A percentile compares a stretch with the other conserved stretches of the same genome.
Conservation (phyloP, 106 monocot species). For the Allium cepa region DNA sequence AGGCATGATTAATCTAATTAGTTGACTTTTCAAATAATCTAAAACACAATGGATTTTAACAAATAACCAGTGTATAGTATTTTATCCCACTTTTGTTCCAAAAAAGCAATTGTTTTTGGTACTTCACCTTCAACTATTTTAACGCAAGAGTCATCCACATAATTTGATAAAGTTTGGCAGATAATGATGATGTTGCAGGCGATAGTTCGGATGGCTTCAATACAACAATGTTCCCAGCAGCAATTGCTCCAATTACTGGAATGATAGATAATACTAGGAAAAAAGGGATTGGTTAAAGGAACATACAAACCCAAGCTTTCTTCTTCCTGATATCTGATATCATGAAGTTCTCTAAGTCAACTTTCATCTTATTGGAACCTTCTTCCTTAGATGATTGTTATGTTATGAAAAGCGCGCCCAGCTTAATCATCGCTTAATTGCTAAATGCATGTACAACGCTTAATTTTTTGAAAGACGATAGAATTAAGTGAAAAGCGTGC, state of each 20-base stretch:
- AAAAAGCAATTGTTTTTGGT: slow-evolving; percentile 54
- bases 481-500: too few species aligned
- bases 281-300: neutral
- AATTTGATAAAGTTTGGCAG: slow-evolving; percentile 38
- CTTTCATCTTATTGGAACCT: too few species aligned
- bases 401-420: too few species aligned
- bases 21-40: neutral
- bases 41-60: neutral
- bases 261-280: slow-evolving; percentile 21
- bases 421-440: too few species aligned
- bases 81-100: slow-evolving; percentile 86
- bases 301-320: too few species aligned
- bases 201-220: slow-evolving; percentile 55
- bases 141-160: slow-evolving; percentile 47
- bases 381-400: too few species aligned
- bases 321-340: too few species aligned
- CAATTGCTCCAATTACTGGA: slow-evolving; percentile 57
- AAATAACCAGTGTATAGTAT: slow-evolving; percentile 75
- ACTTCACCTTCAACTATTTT: slow-evolving; percentile 75
- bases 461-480: too few species aligned
- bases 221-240: slow-evolving; percentile 56
- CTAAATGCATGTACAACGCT: too few species aligned
- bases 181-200: slow-evolving; percentile 42
- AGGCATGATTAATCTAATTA: neutral
- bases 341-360: too few species aligned